A percentile compares a stretch with the other conserved stretches of the same genome.
Conservation (phyloP, 257 asterid genomes). For the Penstemon barbatus region DNA sequence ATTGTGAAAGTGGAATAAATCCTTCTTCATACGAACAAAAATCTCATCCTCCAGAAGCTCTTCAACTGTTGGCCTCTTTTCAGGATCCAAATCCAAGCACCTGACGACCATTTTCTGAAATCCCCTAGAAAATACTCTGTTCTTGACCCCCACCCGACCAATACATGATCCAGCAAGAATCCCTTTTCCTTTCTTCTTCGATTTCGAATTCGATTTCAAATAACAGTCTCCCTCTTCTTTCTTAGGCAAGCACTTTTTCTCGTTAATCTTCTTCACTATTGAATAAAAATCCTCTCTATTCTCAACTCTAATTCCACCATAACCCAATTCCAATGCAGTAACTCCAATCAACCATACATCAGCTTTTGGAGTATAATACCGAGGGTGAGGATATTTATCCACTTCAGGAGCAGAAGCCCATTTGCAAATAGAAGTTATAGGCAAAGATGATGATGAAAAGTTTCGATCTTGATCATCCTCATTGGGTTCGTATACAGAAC, state of each 20-base stretch:
- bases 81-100: conserved; percentile 16
- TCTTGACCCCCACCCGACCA: not conserved
- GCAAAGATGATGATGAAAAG: not conserved
- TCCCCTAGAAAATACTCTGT: conserved; percentile 5
- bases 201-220: too few relatives aligned
- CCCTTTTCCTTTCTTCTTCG: too few relatives aligned
- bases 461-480: not conserved
- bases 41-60: conserved; percentile 19
- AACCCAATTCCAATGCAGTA: conserved; percentile 30
- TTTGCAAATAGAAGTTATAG: not conserved
- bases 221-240: not conserved
- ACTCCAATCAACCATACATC: conserved; percentile 33
- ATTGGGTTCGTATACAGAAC: not conserved
- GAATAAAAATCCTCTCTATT: not conserved
- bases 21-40: not conserved
- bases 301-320: conserved; percentile 4
- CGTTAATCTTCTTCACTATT: conserved; percentile 4
- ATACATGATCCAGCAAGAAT: not conserved
- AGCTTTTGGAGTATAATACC: not conserved
- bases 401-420: conserved; percentile 39
- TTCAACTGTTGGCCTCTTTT: conserved; percentile 13
- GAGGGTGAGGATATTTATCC: not conserved
- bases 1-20: not conserved
- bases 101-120: conserved; percentile 23
- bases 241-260: conserved; percentile 13